Base-by-base conservation (phyloP, 352 stramenopile species). In the Proteromonas lacertae region DNA sequence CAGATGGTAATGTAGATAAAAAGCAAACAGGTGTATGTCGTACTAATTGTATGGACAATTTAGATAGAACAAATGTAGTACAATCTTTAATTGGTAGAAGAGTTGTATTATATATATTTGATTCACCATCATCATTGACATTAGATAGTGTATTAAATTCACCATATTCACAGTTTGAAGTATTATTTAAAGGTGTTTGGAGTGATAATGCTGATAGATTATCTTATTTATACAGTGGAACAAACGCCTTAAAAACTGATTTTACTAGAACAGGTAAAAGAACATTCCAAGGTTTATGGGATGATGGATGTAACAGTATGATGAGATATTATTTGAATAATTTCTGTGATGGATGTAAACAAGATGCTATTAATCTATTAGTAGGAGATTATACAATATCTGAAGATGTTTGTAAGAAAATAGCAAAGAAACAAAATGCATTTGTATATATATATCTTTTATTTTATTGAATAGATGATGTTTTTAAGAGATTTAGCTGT, bases 21-120 rank as follows among this genome's bases (percentile, higher is more conserved):
- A 35, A 54, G 25, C 81, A 93, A 52, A 68, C 58, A 6, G 73
- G 72, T 6, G 66, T 91, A n/a, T 57, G 91, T 25, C 67, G 79
- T 32, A 91, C 75, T 7, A 93, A 93, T 56, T 93, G 79, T 52
- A 91, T 93, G 70, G 79, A 93, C 56, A 90, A 83, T 42, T 57
- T 93, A 12, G 79, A 93, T 55, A 64, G 79, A 25, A n/a, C n/a
- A n/a, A n/a, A n/a, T n/a, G n/a, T n/a, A n/a, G n/a, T n/a, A n/a
- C n/a, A n/a, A n/a, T n/a, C 91, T 75, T 13, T 89, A 90, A 51
- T 74, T 92, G 16, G 72, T 90, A 13, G 54, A 93, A 58, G 82
- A 66, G 39, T 57, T 90, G 10, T 83, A 89, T 43, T 73, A 59
- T 9, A 55, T 72, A 8, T 61, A 66, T 5, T 64, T 73, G 29